A percentile compares a stretch with the other conserved stretches of the same genome.
These are phyloP conservation scores for Avena atlantica DNA, from an alignment of 176 grass and related monocot species.

Conservation along the genomic window DNA sequence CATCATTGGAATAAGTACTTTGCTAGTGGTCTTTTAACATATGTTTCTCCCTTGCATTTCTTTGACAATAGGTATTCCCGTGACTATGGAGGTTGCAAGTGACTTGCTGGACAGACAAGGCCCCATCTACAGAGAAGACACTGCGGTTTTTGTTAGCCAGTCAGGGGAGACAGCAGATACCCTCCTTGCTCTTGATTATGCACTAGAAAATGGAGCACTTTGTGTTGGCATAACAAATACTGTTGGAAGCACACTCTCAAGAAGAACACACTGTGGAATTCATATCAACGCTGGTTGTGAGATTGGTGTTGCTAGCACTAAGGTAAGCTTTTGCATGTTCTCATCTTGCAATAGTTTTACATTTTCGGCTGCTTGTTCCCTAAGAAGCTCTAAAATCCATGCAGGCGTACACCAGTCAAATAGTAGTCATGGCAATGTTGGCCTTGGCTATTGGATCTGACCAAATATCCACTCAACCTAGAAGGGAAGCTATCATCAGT, in stretches of 20 bases:
- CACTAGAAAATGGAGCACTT: conserved; percentile 78
- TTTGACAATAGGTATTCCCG: conserved; percentile 69
- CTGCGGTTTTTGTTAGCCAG: conserved; percentile 94
- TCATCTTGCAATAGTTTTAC: neutral
- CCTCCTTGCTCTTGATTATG: conserved; percentile 94
- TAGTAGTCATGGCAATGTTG: conserved; percentile 97
- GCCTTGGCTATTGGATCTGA: conserved; percentile 94
- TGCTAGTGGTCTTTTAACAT: neutral
- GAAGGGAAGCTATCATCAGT: conserved; percentile 71
- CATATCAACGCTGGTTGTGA: conserved; percentile 98
- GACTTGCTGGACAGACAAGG: conserved; percentile 89
- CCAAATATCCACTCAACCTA: conserved; percentile 83
- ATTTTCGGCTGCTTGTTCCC: neutral
- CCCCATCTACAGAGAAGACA: conserved; percentile 87
- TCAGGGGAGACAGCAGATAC: conserved; percentile 98
- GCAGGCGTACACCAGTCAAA: conserved; percentile 97
- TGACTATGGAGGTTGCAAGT: conserved; percentile 90
- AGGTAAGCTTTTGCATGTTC: conserved; percentile 52
- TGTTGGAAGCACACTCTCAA: conserved; percentile 88
- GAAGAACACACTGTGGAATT: conserved; percentile 93
- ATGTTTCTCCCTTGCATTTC: conserved; percentile 26
- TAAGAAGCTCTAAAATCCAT: conserved; percentile 23
- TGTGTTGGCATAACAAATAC: conserved; percentile 99
- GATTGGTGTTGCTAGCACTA: conserved; percentile 98
- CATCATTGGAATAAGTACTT: neutral